Evolutionary conservation across 2,329 filamentous ascomycete species (phyloP), one percentile per base, ranked within the genome.

Genomic region (Botrytis squamosa): DNA sequence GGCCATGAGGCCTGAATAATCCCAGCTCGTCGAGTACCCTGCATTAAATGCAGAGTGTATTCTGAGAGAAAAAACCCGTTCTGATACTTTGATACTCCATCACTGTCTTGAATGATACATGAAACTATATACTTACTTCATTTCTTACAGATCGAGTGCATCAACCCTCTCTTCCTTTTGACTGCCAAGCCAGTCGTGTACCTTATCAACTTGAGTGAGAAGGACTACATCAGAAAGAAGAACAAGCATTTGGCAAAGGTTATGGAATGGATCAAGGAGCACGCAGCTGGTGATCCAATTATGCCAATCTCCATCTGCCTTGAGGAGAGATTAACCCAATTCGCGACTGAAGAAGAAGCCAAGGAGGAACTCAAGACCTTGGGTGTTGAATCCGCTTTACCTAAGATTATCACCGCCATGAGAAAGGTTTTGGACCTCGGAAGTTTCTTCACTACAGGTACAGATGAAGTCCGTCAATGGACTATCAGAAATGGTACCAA

Each of bases 11-110:
- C 94, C 95, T 92, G 92, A 94, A 81, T 93, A 95, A 97, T 93
- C 96, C 96, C 96, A 99, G 96, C 96, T 99, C 96, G 92, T 97
- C 92, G 95, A 98, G 91, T 90, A 88, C 89, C 92, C 93, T 90
- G 88, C 85, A 84, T 85, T 85, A 85, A 90, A 93, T 90, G 88
- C 88, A 87, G 92, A 93, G 92, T 88, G 87, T 88, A 89, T 90
- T 82, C 85, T 98, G 95, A 97, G 94, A 98, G 92, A 88, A 93
- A 76, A 81, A 81, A 79, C 80, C 77, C 78, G 78, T 79, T 81
- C 80, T 81, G 80, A 81, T 75, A 69, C 77, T 46, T 70, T 68
- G 49, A 67, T 59, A 55, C 75, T 75, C 40, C 71, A 38, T 38
- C 29, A 38, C 25, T 46, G 29, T 16, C 25, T 18, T 71, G 46